A percentile compares a stretch with the other conserved stretches of the same genome.
Evolutionary conservation across 1,284 basidiomycete genomes (phyloP).

Genomic region (Ustilago loliicola): DNA sequence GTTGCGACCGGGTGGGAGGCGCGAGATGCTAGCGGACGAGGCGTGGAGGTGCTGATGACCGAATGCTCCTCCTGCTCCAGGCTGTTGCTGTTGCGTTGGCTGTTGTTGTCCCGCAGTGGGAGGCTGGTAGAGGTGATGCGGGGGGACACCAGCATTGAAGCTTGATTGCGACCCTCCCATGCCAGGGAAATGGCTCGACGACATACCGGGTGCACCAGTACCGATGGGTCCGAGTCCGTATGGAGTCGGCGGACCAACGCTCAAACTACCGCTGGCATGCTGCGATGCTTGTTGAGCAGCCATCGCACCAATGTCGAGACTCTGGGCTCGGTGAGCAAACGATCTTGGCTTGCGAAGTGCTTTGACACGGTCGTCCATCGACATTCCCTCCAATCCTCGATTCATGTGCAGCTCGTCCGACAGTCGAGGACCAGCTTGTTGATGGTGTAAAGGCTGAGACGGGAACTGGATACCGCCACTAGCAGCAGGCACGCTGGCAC

Average conservation of each 20-base stretch:
- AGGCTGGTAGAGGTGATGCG: constrained; percentile 34
- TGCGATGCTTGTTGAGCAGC: constrained; percentile 58
- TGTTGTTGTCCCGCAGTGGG: constrained; percentile 23
- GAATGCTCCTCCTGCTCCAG: constrained; percentile 1
- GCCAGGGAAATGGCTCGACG: constrained; percentile 38
- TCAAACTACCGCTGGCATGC: constrained; percentile 38
- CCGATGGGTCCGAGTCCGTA: constrained; percentile 55
- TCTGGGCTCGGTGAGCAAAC: constrained; percentile 63
- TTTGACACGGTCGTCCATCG: constrained; percentile 57
- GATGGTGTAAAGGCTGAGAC: constrained; percentile 42
- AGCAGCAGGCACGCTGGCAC: constrained; percentile 12
- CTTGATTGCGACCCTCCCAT: constrained; percentile 33
- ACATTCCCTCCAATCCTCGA: constrained; percentile 47
- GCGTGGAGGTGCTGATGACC: constrained; percentile 43
- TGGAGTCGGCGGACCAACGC: constrained; percentile 45
- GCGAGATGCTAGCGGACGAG: constrained; percentile 56
- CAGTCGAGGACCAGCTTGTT: constrained; percentile 41
- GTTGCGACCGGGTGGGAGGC: constrained; percentile 48
- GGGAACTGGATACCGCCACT: constrained; percentile 55
- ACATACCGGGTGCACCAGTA: constrained; percentile 32
- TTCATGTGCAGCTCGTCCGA: constrained; percentile 56
- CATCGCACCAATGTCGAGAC: constrained; percentile 62
- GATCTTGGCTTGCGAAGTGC: constrained; percentile 62
- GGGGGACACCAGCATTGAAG: constrained; percentile 20
- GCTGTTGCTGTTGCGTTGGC: constrained; percentile 22